These are phyloP conservation scores for Diaporthe citri DNA, from an alignment of 2,329 filamentous ascomycete genomes.

Conservation along the genomic window DNA sequence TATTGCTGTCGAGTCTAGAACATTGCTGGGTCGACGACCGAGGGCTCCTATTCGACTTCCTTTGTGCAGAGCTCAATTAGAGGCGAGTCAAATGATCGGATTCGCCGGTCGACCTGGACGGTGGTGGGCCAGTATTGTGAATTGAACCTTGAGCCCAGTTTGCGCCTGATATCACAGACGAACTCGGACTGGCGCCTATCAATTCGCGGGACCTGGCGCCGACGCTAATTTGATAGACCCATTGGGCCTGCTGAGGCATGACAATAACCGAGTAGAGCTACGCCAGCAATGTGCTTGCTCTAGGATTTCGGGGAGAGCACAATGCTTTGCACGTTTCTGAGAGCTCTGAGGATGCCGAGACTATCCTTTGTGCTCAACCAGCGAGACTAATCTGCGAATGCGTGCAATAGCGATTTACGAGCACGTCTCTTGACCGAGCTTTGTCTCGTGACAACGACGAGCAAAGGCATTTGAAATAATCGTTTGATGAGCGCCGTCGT, in stretches of 20 bases:
- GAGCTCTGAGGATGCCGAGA: not conserved
- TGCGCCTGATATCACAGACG: not conserved
- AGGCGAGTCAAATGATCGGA: not conserved
- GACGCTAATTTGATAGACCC: slow-evolving; percentile 7
- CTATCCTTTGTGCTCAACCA: not conserved
- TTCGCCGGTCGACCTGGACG: not conserved
- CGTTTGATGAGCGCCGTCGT: not conserved
- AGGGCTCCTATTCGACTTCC: not conserved
- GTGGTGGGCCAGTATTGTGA: not conserved
- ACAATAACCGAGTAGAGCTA: not conserved
- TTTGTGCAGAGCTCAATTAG: not conserved
- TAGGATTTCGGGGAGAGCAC: not conserved
- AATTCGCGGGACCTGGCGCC: not conserved
- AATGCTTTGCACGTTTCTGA: not conserved
- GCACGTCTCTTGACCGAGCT: not conserved
- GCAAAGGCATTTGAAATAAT: not conserved
- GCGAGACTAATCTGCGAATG: too few species aligned
- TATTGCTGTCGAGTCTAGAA: not conserved
- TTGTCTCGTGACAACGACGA: not conserved
- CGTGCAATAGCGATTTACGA: not conserved
- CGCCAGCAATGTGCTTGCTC: not conserved
- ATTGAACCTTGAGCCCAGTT: not conserved
- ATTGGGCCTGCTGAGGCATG: not conserved
- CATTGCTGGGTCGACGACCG: not conserved
- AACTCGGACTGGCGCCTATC: not conserved